A percentile compares a stretch with the other conserved stretches of the same genome.
Conservation (phyloP, 2,329 filamentous ascomycete genomes). For the Cladosporium colombiae region DNA sequence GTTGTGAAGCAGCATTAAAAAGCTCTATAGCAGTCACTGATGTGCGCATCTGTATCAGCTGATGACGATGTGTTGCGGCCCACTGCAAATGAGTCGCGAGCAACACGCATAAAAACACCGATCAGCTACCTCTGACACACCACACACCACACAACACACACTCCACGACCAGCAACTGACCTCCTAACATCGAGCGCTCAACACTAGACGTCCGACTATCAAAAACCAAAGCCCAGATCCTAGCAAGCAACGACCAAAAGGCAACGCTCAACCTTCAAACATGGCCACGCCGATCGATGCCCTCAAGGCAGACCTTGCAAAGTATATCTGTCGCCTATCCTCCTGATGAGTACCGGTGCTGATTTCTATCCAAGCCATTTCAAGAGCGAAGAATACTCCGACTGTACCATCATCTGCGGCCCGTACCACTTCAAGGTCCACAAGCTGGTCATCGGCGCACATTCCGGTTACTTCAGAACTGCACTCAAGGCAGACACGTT, state of each 20-base stretch:
- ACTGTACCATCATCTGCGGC: slow-evolving; percentile 46
- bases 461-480: slow-evolving; percentile 40
- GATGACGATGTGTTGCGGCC: neutral
- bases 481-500: slow-evolving; percentile 23
- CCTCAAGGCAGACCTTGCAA: neutral
- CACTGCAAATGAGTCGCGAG: neutral
- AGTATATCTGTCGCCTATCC: neutral
- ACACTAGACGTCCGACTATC: too few species aligned
- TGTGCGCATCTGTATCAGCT: neutral
- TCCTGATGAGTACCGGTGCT: neutral
- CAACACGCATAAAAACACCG: neutral
- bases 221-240: too few species aligned
- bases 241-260: neutral
- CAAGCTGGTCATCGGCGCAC: slow-evolving; percentile 43
- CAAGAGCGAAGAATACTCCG: slow-evolving; percentile 36
- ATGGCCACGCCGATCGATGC: neutral
- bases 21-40: neutral
- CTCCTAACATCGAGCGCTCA: neutral
- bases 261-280: neutral
- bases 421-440: slow-evolving; percentile 44
- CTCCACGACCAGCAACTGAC: neutral
- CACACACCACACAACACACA: neutral
- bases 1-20: neutral
- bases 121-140: neutral
- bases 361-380: slow-evolving; percentile 13